Base-by-base conservation (phyloP, 805 yeast species). In the Kregervanrija fluxuum region DNA sequence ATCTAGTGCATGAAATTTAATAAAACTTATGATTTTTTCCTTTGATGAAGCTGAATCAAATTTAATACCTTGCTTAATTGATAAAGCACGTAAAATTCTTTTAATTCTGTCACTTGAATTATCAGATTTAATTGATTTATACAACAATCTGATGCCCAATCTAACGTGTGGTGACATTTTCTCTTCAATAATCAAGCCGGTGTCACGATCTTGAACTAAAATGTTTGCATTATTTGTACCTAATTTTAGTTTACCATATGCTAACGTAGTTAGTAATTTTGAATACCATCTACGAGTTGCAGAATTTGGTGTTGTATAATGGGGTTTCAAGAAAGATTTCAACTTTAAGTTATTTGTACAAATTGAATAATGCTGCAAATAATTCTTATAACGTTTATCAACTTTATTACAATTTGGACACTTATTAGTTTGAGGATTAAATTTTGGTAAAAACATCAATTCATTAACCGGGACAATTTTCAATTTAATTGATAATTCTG, bases 151-250 rank as follows among this genome's bases (percentile, higher is more conserved):
- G 43, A 91, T 91, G 0, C 98, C 99, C 33, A 93, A 59, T 40
- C 96, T 71, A 10, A 93, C 93, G 55, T 86, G 86, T 1, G 85
- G 78, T 46, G 90, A 82, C 85, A 93, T 91, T 55, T 88, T 88
- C 56, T 91, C 99, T 60, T 91, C 98, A 57, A 85, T 64, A n/a
- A 91, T 79, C 38, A 86, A 74, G 0, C 99, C 99, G 0, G 96
- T 82, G 13, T 75, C 70, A 48, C 99, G 71, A 60, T 93, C 97
- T 61, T 93, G 98, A 2, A 91, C 97, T 41, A 93, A 68, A 30
- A 93, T 91, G 57, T 91, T 91, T 9, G 97, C 99, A 40, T 95
- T 88, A 58, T 91, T 87, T 17, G 82, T 80, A 2, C 97, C 97
- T 33, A 91, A 65, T 40, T 80, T 79, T 59, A 89, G 84, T 54